Evolutionary conservation across 1,139 yeast species (phyloP).

Genomic region (Saccharomyces hybrid): DNA sequence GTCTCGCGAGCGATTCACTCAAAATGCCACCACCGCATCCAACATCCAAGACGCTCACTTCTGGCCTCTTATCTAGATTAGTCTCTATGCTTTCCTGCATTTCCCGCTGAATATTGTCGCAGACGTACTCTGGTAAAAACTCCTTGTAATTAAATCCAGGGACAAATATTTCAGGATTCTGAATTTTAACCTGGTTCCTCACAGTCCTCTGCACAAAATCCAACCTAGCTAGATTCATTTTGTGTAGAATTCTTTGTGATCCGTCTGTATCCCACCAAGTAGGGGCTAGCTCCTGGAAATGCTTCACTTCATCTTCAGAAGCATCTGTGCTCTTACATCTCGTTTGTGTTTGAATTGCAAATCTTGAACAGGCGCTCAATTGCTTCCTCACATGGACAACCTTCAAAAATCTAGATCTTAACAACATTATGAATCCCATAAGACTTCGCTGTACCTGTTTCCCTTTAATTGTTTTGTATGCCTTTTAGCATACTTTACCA

Average conservation of each 20-base stretch:
- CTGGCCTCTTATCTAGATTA: constrained; percentile 31
- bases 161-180: constrained; percentile 46
- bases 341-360: background rate
- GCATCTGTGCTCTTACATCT: constrained; percentile 19
- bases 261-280: constrained; percentile 97
- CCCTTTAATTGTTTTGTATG: background rate
- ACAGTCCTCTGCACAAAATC: constrained; percentile 70
- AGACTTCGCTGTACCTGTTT: background rate
- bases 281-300: constrained; percentile 77
- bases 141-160: constrained; percentile 67
- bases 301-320: constrained; percentile 53
- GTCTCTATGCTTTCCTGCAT: constrained; percentile 43
- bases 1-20: constrained; percentile 77
- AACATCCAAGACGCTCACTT: constrained; percentile 62
- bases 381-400: background rate
- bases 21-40: constrained; percentile 98
- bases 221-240: constrained; percentile 85
- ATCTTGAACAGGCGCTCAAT: background rate
- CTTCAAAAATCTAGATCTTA: background rate
- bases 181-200: constrained; percentile 36
- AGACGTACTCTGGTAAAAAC: constrained; percentile 51
- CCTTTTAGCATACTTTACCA: background rate
- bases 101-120: constrained; percentile 38
- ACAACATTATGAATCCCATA: background rate
- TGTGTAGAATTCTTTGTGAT: constrained; percentile 85